Base-by-base conservation (phyloP, 495 filamentous ascomycete species). In the Aspergillus sparsus region DNA sequence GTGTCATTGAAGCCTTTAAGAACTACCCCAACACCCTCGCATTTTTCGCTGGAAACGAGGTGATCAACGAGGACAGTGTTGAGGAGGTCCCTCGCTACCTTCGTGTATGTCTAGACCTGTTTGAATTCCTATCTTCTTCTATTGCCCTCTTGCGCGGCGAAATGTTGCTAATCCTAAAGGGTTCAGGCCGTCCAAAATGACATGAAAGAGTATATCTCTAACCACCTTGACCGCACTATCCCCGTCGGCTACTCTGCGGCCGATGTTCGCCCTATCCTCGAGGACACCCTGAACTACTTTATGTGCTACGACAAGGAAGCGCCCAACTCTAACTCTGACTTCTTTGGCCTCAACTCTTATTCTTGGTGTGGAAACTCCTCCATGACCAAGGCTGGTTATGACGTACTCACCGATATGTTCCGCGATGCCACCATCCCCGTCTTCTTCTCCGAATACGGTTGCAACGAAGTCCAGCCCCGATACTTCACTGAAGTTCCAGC, bases 381-480 rank as follows among this genome's bases (percentile, higher is more conserved):
- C 61, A 94, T 86, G 81, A 74, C 81, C 37, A 83, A 81, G 49
- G 84, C 87, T 3, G 81, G 85, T 61, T 98, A 92, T 74, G 77
- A 95, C 70, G 72, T 77, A 12, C 79, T 98, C 5, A 85, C 89
- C 44, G 69, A 77, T 8, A 82, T 87, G 66, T 95, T 98, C 78
- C 71, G 73, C 53, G 83, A 83, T 62, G 86, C 83, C 55, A 87
- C 87, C 34, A 81, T 97, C 54, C 93, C 93, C 18, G 83, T 97
- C 55, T 97, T 98, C 85, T 97, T 95, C 82, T 93, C 90, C 65
- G 94, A 98, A 75, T 98, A 89, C 61, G 94, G 94, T 61, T 98
- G 94, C 83, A 98, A 97, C 82, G 77, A 82, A 27, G 85, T 87
- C 33, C 74, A 76, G 39, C 92, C 93, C 15, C 90, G 94, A 68